Evolutionary conservation across 345 rosid genomes (phyloP).

Genomic region (Eucalyptus pauciflora): DNA sequence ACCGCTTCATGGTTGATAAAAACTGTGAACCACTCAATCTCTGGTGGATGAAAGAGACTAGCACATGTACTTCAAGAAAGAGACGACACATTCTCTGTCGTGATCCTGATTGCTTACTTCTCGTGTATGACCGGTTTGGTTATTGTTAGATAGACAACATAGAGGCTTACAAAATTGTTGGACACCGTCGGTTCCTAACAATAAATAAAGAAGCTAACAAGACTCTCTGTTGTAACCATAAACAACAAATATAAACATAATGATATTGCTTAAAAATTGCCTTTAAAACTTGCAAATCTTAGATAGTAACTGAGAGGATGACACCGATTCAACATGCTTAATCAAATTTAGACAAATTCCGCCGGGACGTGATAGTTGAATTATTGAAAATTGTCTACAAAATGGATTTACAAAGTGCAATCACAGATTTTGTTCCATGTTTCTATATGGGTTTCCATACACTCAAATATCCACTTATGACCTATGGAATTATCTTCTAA

Average conservation of each 20-base stretch:
- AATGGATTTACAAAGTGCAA: not conserved
- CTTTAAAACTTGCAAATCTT: not conserved
- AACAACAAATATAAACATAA: not conserved
- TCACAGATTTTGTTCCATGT: not conserved
- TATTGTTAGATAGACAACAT: not conserved
- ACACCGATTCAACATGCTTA: not conserved
- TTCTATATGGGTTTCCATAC: not conserved
- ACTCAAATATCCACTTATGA: not conserved
- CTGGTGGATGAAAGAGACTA: not conserved
- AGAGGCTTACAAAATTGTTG: not conserved
- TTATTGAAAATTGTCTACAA: not conserved
- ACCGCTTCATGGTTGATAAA: not conserved
- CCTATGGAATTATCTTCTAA: not conserved
- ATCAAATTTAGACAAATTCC: not conserved
- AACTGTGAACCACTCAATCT: not conserved
- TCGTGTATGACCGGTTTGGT: not conserved
- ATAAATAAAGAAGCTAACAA: not conserved
- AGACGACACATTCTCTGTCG: not conserved
- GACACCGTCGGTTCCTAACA: not conserved
- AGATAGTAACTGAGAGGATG: not conserved
- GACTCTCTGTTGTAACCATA: not conserved
- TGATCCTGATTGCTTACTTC: not conserved
- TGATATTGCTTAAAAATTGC: not conserved
- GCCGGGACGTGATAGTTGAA: not conserved
- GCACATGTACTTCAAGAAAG: not conserved